Base-by-base conservation (phyloP, 2,329 filamentous ascomycete genomes). In the Sporothrix curviconia region DNA sequence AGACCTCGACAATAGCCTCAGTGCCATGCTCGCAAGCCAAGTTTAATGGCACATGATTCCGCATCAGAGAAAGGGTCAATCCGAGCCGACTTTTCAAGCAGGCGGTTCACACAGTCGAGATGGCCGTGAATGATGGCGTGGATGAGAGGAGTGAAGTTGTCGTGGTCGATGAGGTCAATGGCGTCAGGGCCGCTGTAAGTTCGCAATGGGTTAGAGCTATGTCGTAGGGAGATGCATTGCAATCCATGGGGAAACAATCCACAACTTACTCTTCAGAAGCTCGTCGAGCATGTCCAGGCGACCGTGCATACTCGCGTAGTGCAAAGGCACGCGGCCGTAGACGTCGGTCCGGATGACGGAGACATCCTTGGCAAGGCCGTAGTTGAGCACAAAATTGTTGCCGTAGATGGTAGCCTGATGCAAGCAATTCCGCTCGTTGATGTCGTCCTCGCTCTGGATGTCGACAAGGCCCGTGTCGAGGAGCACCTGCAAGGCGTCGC, bases 371-470 rank as follows among this genome's bases (percentile, higher is more conserved):
- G 81, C 76, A n/a, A 99, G 76, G 4, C 88, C 92, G 62, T 87
- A 84, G 52, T 82, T 76, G 59, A 97, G 76, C 30, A 96, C 88
- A 64, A 89, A 86, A 9, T 81, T 74, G 66, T 92, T 92, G 19
- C 92, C 92, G 60, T 95, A 95, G 54, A 97, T 96, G 1, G 92
- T 87, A n/a, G 94, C 90, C 72, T 97, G 94, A 66, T 99, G 94
- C 47, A 99, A 78, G 67, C 92, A 96, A 66, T 96, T 99, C 40
- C 94, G 83, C 74, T 96, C 92, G 66, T 97, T 99, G 70, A 99
- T 97, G 66, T 96, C 92, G 69, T 99, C 94, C 66, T 95, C 90
- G 0, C 91, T 94, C 66, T 90, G 85, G n/a, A 96, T 80, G 69
- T 97, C 87, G 34, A 99, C 89, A 24, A 94, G 75, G 0, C 84